These are phyloP conservation scores for Scalesia atractyloides DNA, from an alignment of 129 eudicot species.

Conservation along the genomic window DNA sequence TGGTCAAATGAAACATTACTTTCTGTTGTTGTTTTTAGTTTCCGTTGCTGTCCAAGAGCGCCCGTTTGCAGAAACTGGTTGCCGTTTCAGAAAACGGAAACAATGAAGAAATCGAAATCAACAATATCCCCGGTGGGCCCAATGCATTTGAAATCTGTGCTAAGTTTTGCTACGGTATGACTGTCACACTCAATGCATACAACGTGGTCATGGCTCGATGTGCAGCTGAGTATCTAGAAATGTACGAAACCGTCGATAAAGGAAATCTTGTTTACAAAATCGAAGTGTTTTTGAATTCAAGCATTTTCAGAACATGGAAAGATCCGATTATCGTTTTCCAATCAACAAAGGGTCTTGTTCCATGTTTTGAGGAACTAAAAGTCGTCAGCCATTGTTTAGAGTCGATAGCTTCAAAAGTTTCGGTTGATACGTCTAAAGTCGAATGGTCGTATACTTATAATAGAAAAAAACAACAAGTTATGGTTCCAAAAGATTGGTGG, in stretches of 20 bases:
- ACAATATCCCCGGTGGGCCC: constrained; percentile 82
- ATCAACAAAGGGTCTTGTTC: constrained; percentile 65
- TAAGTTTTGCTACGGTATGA: constrained; percentile 84
- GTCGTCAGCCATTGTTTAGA: constrained; percentile 79
- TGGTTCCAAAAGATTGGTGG: constrained; percentile 91
- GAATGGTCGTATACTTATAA: constrained; percentile 88
- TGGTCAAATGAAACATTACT: constrained; percentile 6
- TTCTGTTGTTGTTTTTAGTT: constrained; percentile 46
- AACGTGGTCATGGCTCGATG: constrained; percentile 87
- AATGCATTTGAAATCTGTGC: constrained; percentile 80
- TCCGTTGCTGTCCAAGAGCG: constrained; percentile 84
- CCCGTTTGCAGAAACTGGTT: constrained; percentile 64
- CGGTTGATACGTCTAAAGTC: constrained; percentile 70
- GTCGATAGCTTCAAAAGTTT: constrained; percentile 68
- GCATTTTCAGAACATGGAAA: constrained; percentile 87
- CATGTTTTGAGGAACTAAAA: constrained; percentile 85
- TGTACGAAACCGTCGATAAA: constrained; percentile 78
- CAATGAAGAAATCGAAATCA: constrained; percentile 51
- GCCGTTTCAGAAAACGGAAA: constrained; percentile 50
- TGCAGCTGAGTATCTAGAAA: constrained; percentile 89
- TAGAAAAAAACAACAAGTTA: constrained; percentile 49
- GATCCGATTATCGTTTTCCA: constrained; percentile 87
- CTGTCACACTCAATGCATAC: constrained; percentile 82
- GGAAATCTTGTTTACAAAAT: constrained; percentile 82
- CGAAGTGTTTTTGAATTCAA: constrained; percentile 73